Percentiles rank a stretch among this genome's conserved stretches.
These are phyloP conservation scores for Quercus parvula DNA, from an alignment of 306 rosid species.

Conservation along the genomic window DNA sequence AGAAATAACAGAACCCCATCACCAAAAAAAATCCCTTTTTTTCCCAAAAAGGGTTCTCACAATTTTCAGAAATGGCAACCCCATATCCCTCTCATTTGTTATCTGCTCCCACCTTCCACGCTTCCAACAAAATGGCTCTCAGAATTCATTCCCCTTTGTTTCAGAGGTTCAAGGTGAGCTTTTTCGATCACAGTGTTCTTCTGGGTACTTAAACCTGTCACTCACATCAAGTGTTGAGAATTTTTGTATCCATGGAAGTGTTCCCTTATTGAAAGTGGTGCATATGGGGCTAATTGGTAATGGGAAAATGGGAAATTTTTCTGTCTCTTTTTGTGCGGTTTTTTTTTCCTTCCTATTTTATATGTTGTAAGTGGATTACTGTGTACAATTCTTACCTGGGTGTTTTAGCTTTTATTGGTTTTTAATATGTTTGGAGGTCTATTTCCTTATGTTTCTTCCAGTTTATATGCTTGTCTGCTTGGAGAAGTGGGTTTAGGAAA, in stretches of 20 bases:
- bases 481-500: not conserved
- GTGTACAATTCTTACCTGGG: not conserved
- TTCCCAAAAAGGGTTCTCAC: not conserved
- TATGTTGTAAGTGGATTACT: not conserved
- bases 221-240: not conserved
- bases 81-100: conserved; percentile 41
- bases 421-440: not conserved
- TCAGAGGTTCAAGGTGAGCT: conserved; percentile 44
- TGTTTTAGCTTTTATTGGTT: not conserved
- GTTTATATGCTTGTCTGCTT: not conserved
- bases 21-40: not conserved
- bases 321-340: not conserved
- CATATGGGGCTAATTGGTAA: not conserved
- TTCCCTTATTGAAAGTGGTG: not conserved
- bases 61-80: conserved; percentile 40
- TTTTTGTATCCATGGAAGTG: not conserved
- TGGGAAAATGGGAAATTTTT: not conserved
- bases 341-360: not conserved
- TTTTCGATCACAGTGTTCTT: not conserved
- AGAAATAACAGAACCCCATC: not conserved
- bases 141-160: conserved; percentile 22
- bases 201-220: not conserved
- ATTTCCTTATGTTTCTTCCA: not conserved
- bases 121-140: conserved; percentile 27
- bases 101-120: conserved; percentile 46